Percentiles rank a stretch among this genome's conserved stretches.
Conservation (phyloP, 306 rosid genomes). For the Gastrolobium bilobum region DNA sequence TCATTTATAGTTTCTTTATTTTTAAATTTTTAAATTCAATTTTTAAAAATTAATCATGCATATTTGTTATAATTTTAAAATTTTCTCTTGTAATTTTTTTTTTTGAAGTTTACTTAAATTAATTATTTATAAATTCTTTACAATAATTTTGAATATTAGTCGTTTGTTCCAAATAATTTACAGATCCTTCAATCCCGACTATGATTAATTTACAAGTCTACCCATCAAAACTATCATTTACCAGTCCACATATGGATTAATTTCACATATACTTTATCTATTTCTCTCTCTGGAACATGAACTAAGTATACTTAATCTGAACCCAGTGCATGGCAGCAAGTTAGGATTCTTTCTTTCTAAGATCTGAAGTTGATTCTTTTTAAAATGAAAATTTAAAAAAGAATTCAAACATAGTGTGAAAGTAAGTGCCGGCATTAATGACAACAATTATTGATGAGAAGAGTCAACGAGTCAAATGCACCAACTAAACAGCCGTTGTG, state of each 20-base stretch:
- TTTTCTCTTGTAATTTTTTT: too few relatives aligned
- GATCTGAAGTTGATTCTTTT: slow-evolving; percentile 31
- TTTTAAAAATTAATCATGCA: too few relatives aligned
- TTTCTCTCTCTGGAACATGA: slow-evolving; percentile 2
- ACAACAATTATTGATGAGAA: slow-evolving; percentile 43
- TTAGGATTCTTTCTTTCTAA: slow-evolving; percentile 44
- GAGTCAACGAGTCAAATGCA: slow-evolving; percentile 50
- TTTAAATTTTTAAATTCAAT: too few relatives aligned
- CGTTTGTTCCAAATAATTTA: too few relatives aligned
- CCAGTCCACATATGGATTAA: too few relatives aligned
- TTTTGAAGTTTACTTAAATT: too few relatives aligned
- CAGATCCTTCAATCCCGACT: too few relatives aligned
- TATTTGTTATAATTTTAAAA: too few relatives aligned
- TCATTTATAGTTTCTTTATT: too few relatives aligned
- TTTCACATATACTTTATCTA: too few relatives aligned
- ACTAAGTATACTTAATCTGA: neutral
- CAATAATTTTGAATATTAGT: too few relatives aligned
- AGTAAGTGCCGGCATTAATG: slow-evolving; percentile 50
- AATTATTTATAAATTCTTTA: too few relatives aligned
- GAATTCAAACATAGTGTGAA: slow-evolving; percentile 15
- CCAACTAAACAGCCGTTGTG: slow-evolving; percentile 41
- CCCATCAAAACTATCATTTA: neutral
- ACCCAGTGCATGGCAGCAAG: slow-evolving; percentile 26
- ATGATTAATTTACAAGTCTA: neutral
- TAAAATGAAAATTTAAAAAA: neutral